Percentiles rank a stretch among this genome's conserved stretches.
Conservation (phyloP, 1,284 basidiomycete genomes). For the Leucoagaricus sp. region DNA sequence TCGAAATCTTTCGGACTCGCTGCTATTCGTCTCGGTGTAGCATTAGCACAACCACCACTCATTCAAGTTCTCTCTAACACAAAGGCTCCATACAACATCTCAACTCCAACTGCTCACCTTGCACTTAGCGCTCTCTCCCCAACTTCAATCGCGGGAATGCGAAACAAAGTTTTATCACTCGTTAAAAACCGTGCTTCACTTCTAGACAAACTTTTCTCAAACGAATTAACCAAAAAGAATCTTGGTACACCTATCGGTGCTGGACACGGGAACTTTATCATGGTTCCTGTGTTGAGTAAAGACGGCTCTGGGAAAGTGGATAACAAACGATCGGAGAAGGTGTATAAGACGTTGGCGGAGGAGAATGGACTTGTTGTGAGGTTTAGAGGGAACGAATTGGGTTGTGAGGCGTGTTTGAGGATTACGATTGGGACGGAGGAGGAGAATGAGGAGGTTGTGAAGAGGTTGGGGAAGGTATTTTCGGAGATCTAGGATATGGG, state of each 20-base stretch:
- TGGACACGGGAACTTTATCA: constrained; percentile 91
- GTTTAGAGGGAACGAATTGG: constrained; percentile 84
- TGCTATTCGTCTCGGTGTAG: constrained; percentile 90
- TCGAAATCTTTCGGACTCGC: constrained; percentile 98
- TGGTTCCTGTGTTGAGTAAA: constrained; percentile 76
- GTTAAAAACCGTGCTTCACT: constrained; percentile 54
- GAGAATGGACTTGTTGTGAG: constrained; percentile 87
- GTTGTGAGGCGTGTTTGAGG: constrained; percentile 87
- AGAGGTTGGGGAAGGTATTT: constrained; percentile 50
- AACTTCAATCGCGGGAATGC: constrained; percentile 69
- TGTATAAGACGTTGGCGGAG: constrained; percentile 89
- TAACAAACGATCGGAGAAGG: constrained; percentile 64
- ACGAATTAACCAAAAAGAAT: constrained; percentile 44
- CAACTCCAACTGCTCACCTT: constrained; percentile 85
- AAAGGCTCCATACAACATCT: constrained; percentile 98
- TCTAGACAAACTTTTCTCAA: constrained; percentile 24
- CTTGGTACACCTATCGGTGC: constrained; percentile 78
- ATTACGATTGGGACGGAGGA: constrained; percentile 88
- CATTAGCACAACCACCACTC: constrained; percentile 86
- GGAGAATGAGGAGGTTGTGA: constrained; percentile 69
- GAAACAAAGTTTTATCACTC: constrained; percentile 62
- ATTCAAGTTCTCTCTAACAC: constrained; percentile 94
- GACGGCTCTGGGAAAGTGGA: constrained; percentile 39
- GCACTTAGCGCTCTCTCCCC: constrained; percentile 75
- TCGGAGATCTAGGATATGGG: constrained; percentile 29